Evolutionary conservation across 1,284 basidiomycete genomes (phyloP).

Genomic region (Amylostereum chailletii): DNA sequence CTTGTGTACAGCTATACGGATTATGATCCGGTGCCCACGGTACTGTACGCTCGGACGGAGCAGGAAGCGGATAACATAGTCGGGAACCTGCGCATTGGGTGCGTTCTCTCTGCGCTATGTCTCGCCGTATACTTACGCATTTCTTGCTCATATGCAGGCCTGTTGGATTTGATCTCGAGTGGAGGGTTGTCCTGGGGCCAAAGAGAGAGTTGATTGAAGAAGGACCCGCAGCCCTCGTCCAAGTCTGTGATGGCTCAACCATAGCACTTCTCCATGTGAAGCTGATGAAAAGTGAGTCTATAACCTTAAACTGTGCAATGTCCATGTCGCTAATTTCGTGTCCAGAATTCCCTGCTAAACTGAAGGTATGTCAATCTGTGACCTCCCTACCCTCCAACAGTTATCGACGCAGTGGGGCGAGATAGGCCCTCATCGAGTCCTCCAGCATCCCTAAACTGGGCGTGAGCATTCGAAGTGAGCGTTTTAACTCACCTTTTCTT

Average conservation of each 20-base stretch:
- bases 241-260: slow-evolving; percentile 35
- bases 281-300: slow-evolving; percentile 38
- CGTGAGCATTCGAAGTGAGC: slow-evolving; percentile 51
- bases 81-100: slow-evolving; percentile 27
- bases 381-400: not conserved
- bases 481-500: not conserved
- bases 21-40: slow-evolving; percentile 23
- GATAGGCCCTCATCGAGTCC: slow-evolving; percentile 39
- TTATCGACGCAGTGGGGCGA: not conserved
- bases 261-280: slow-evolving; percentile 54
- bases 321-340: not conserved
- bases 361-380: slow-evolving; percentile 25
- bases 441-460: slow-evolving; percentile 42
- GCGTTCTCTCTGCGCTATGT: slow-evolving; percentile 2
- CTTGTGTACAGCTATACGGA: slow-evolving; percentile 32
- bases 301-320: not conserved
- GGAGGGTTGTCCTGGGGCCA: slow-evolving; percentile 32
- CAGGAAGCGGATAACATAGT: slow-evolving; percentile 35
- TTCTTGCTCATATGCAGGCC: slow-evolving; percentile 25
- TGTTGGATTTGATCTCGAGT: slow-evolving; percentile 55
- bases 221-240: slow-evolving; percentile 40
- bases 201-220: slow-evolving; percentile 18
- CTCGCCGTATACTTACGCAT: not conserved
- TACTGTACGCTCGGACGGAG: slow-evolving; percentile 32
- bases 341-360: slow-evolving; percentile 31